Evolutionary conservation across 805 yeast species (phyloP).

Genomic region (Saccharomycopsis fodiens): DNA sequence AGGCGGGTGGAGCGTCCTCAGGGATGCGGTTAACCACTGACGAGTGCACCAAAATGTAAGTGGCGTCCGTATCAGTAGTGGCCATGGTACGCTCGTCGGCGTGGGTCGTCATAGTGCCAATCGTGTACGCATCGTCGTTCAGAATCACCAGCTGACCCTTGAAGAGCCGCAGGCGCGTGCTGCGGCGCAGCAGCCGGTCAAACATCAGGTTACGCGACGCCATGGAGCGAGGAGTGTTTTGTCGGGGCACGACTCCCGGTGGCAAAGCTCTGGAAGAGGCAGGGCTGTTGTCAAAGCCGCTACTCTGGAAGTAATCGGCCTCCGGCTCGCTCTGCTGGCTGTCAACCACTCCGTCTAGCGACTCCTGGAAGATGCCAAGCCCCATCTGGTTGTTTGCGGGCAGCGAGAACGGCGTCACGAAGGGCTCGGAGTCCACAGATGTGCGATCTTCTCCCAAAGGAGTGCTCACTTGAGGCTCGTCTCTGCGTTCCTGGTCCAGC

Average conservation of each 20-base stretch:
- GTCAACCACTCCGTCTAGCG: no score
- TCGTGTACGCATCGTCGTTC: not conserved
- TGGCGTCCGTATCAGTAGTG: conserved; percentile 1
- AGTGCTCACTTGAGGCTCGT: no score
- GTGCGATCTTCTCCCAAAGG: conserved; percentile 3
- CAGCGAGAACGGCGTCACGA: not conserved
- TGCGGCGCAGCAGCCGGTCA: not conserved
- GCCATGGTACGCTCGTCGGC: not conserved
- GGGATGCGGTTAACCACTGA: not conserved
- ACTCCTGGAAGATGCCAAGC: not conserved
- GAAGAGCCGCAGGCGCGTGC: not conserved
- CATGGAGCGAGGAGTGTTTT: no score
- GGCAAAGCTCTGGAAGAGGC: not conserved
- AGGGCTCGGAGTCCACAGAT: not conserved
- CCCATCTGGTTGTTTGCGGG: not conserved
- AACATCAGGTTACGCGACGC: no score
- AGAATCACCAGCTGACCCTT: not conserved
- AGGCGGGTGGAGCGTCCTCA: not conserved
- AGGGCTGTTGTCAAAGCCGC: no score
- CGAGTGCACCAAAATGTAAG: not conserved
- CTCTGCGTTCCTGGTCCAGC: not conserved
- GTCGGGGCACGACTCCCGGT: not conserved
- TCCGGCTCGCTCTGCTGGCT: not conserved
- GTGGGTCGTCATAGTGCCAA: conserved; percentile 1
- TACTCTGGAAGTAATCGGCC: not conserved